Base-by-base conservation (phyloP, 129 eudicot species). In the Solidago caesia region DNA sequence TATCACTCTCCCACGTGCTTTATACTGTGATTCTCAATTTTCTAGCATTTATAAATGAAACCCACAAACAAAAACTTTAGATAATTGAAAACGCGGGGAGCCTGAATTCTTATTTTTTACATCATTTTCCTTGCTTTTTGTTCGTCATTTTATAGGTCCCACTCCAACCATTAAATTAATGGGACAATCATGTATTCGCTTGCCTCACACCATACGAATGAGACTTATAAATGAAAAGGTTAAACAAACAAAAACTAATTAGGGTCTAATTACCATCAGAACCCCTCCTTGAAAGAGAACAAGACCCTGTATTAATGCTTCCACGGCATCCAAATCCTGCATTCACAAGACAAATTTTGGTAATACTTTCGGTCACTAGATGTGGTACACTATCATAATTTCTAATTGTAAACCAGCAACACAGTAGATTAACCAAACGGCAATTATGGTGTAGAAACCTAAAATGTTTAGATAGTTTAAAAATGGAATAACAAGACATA, bases 321-420 rank as follows among this genome's bases (percentile, higher is more conserved):
- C 99, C 67, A 91, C 99, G 8, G 99, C 99, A 85, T 94, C 99
- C 88, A 94, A 75, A 84, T 94, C 99, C 99, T 94, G 74, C 79
- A 89, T 68, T 73, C 33, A 76, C 8, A 65, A 46, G 5, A 55
- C 53, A 48, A 61, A 58, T 46, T 48, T 57, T 45, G 51, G 68
- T 73, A 53, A 6, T 16, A 49, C 1, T 29, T n/a, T n/a, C 10
- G 13, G 48, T 59, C 55, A 44, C 9, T 52, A 41, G 61, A 66
- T 64, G 62, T 67, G 61, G 48, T 5, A 39, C 47, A 45, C 46
- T 33, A 4, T 61, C 47, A 14, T 60, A 4, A 27, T 10, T 47
- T 11, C 16, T 26, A 58, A 70, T n/a, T 65, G 72, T 77, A 49
- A 77, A 61, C 51, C 39, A 61, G 70, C 63, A 46, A 45, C 16